Evolutionary conservation across 2,329 filamentous ascomycete genomes (phyloP).

Genomic region (Alternaria triticimaculans): DNA sequence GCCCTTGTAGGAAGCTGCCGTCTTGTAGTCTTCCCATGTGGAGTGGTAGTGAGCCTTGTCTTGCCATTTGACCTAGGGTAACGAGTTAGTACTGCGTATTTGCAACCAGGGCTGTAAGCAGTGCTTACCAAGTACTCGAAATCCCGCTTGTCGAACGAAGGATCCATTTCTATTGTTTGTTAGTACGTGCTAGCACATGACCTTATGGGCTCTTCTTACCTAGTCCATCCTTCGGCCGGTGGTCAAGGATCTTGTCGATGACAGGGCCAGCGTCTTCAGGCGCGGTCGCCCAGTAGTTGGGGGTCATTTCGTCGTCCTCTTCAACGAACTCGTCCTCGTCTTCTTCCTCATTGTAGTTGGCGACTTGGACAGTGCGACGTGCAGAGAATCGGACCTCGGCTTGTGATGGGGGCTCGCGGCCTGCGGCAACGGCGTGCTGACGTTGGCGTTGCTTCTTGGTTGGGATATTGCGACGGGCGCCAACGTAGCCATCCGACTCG

Average conservation of each 20-base stretch:
- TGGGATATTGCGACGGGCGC: slow-evolving; percentile 68
- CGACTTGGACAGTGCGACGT: slow-evolving; percentile 77
- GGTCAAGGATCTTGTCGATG: slow-evolving; percentile 89
- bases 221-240: slow-evolving; percentile 74
- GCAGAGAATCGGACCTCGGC: slow-evolving; percentile 92
- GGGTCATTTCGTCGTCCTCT: slow-evolving; percentile 67
- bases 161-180: slow-evolving; percentile 41
- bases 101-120: slow-evolving; percentile 22
- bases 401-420: slow-evolving; percentile 67
- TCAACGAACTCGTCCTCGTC: slow-evolving; percentile 62
- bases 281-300: slow-evolving; percentile 72
- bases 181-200: too few species aligned
- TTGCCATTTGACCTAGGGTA: slow-evolving; percentile 87
- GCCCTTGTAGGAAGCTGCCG: slow-evolving; percentile 78
- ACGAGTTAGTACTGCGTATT: slow-evolving; percentile 16
- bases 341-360: slow-evolving; percentile 73
- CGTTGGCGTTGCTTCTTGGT: slow-evolving; percentile 79
- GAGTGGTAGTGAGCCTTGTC: slow-evolving; percentile 94
- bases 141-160: slow-evolving; percentile 66
- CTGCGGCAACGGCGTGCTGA: slow-evolving; percentile 68
- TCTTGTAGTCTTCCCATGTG: slow-evolving; percentile 86
- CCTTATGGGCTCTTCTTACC: slow-evolving; percentile 17
- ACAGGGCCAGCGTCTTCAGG: slow-evolving; percentile 81
- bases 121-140: slow-evolving; percentile 74
- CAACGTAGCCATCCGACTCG: slow-evolving; percentile 73